These are phyloP conservation scores for Whalleya microplaca DNA, from an alignment of 2,329 filamentous ascomycete genomes.

Conservation along the genomic window DNA sequence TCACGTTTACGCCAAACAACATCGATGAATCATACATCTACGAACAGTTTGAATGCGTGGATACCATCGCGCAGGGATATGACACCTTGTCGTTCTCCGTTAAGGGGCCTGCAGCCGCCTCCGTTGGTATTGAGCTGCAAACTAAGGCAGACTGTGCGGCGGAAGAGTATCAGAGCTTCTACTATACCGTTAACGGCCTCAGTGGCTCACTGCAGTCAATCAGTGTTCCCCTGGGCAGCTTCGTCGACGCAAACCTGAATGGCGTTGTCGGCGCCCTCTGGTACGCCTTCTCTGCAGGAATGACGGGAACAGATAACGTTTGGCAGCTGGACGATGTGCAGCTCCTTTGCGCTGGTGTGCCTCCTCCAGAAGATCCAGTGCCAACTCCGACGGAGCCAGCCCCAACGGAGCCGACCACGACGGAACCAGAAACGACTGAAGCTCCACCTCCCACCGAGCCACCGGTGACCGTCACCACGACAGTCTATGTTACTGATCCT, in stretches of 20 bases:
- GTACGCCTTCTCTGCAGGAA: constrained; percentile 37
- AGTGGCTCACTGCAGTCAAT: constrained; percentile 54
- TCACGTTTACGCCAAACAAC: constrained; percentile 32
- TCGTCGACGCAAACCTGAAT: constrained; percentile 53
- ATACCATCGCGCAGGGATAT: constrained; percentile 24
- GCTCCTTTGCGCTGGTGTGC: constrained; percentile 44
- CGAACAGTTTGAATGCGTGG: constrained; percentile 34
- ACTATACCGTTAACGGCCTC: constrained; percentile 47
- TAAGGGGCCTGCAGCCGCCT: constrained; percentile 36
- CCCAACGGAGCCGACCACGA: constrained; percentile 1
- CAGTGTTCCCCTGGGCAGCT: constrained; percentile 53
- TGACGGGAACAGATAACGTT: constrained; percentile 39
- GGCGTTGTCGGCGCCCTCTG: constrained; percentile 50
- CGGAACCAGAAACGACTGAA: background rate
- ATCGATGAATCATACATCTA: constrained; percentile 33
- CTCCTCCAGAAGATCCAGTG: constrained; percentile 20
- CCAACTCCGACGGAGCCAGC: constrained; percentile 11
- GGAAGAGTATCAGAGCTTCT: constrained; percentile 43
- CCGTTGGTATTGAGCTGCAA: constrained; percentile 36
- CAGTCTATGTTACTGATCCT: constrained; percentile 10
- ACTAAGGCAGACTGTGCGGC: constrained; percentile 26
- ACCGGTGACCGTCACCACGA: constrained; percentile 12
- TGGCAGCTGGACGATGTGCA: constrained; percentile 55
- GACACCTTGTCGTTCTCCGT: constrained; percentile 34
- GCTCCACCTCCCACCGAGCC: background rate